A percentile compares a stretch with the other conserved stretches of the same genome.
These are phyloP conservation scores for Limnomonas spitsbergensis DNA, from an alignment of 139 green algal genomes.

Conservation along the genomic window DNA sequence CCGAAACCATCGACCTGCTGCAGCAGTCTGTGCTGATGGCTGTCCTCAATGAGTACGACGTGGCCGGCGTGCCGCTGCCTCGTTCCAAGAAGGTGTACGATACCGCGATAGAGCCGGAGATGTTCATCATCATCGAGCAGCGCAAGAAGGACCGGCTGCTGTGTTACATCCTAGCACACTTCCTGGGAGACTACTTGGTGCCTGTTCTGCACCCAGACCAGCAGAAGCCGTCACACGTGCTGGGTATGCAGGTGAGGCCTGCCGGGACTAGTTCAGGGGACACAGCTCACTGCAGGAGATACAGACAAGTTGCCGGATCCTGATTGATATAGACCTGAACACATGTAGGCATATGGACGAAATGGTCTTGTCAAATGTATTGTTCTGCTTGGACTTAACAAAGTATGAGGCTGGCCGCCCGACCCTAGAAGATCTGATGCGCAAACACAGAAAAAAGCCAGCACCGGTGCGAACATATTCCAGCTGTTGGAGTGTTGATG, in stretches of 20 bases:
- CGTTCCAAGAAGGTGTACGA: slow-evolving; percentile 27
- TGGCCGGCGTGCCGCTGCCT: slow-evolving; percentile 29
- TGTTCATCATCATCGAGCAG: slow-evolving; percentile 30
- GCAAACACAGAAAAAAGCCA: too few species aligned
- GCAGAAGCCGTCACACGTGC: slow-evolving; percentile 24
- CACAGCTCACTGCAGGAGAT: too few species aligned
- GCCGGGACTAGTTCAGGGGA: too few species aligned
- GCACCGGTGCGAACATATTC: too few species aligned
- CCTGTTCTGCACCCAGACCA: slow-evolving; percentile 19
- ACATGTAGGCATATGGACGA: too few species aligned
- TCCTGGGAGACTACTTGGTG: slow-evolving; percentile 22
- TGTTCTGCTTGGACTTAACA: too few species aligned
- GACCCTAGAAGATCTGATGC: too few species aligned
- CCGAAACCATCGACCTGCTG: slow-evolving; percentile 11
- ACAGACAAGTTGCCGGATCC: too few species aligned
- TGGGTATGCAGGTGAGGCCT: slow-evolving; percentile 19
- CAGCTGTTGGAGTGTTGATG: too few species aligned
- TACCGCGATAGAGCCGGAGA: not conserved
- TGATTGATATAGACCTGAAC: too few species aligned
- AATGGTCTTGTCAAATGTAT: too few species aligned
- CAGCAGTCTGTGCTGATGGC: slow-evolving; percentile 24
- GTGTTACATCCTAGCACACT: slow-evolving; percentile 35
- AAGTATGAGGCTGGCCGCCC: too few species aligned
- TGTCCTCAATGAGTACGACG: slow-evolving; percentile 42
- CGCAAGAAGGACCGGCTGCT: slow-evolving; percentile 40